Evolutionary conservation across 495 filamentous ascomycete genomes (phyloP), one percentile per base, ranked within the genome.

Genomic region (Coniosporium apollinis): DNA sequence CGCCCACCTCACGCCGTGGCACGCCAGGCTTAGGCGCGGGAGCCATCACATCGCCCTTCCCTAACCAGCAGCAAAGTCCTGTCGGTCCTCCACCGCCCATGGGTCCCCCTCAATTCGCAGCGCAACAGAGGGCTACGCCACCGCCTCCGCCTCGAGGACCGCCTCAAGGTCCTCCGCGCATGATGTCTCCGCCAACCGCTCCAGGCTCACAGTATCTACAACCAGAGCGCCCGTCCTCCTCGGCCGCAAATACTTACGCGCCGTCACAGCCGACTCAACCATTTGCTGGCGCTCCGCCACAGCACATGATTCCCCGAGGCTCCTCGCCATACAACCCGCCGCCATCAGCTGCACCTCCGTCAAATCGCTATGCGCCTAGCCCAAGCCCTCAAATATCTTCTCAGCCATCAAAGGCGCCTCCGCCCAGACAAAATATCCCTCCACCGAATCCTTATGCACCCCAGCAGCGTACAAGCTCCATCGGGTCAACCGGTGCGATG

Each of bases 321-420:
- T 65, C 81, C 3, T 94, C 86, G 13, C 85, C 85, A 26, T 94
- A 94, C 56, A 86, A 91, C 47, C 70, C 78, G 30, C 82, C 84
- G 35, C 83, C 82, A 5, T 56, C 72, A 34, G 69, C 67, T n/a
- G 62, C 75, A 3, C 74, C 85, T 7, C 72, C 79, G 19, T 72
- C 74, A 10, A 89, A 77, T 56, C 68, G 87, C 42, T 94, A 94
- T 59, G 78, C 89, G 10, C 89, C 89, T 10, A 75, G 73, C 41
- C 83, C 85, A 14, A 43, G 56, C 25, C 28, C 52, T 6, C 42
- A 48, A 37, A 42, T 54, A 6, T 39, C 55, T 15, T 38, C 39
- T 14, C 37, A 39, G 5, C 45, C 45, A 19, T 36, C 28, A 3
- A 41, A 38, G 33, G 41, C 47, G 18, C 34, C 39, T 17, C 39